Conservation (phyloP, 192 early-diverging fungal genomes). For the Backusella mclennaniae region DNA sequence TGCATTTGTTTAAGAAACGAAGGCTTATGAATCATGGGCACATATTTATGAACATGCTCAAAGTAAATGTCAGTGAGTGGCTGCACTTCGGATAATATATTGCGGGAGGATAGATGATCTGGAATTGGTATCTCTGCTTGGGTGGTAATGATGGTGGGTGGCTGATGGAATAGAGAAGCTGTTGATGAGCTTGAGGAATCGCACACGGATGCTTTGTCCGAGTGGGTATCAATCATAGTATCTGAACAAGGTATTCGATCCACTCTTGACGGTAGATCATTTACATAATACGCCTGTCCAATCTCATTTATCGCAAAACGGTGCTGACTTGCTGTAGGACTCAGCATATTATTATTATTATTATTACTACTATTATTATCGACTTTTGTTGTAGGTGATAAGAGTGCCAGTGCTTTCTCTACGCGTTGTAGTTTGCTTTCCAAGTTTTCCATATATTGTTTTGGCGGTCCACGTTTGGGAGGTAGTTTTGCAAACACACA, state of each 20-base stretch:
- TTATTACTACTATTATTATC: too few relatives aligned
- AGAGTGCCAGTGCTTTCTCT: slow-evolving; percentile 26
- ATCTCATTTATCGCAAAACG: slow-evolving; percentile 31
- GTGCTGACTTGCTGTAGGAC: background rate
- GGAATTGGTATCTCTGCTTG: slow-evolving; percentile 3
- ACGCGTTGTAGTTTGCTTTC: slow-evolving; percentile 31
- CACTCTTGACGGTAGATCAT: slow-evolving; percentile 13
- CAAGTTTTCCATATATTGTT: slow-evolving; percentile 40
- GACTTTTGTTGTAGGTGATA: background rate
- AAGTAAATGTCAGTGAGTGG: slow-evolving; percentile 46
- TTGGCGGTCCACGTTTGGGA: slow-evolving; percentile 36
- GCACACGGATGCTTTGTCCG: slow-evolving; percentile 8
- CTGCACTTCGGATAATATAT: background rate
- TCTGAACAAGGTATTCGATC: slow-evolving; percentile 16
- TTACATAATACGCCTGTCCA: slow-evolving; percentile 31
- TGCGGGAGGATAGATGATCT: slow-evolving; percentile 1
- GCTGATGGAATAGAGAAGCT: background rate
- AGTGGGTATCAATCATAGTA: slow-evolving; percentile 11
- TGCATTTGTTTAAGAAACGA: slow-evolving; percentile 47
- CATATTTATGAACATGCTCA: slow-evolving; percentile 48
- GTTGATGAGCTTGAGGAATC: slow-evolving; percentile 16
- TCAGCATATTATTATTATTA: background rate
- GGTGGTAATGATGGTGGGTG: background rate
- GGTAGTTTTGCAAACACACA: slow-evolving; percentile 35
- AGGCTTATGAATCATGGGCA: slow-evolving; percentile 55